Evolutionary conservation across 352 stramenopile genomes (phyloP), one percentile per base, ranked within the genome.

Genomic region (Pythium myriotylum): DNA sequence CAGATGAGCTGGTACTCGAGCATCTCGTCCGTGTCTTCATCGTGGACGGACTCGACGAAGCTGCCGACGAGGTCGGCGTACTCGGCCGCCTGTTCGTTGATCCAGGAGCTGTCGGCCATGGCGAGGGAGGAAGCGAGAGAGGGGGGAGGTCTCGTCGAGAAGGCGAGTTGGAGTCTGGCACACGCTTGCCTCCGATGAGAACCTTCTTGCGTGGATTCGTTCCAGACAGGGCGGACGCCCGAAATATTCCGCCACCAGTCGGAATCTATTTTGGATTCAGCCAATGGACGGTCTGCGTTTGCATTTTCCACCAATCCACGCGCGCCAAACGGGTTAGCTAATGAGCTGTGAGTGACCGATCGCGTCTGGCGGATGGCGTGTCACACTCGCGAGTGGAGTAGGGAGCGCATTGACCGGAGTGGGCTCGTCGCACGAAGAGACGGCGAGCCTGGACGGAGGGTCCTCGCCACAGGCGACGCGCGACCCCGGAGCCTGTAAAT

Each of bases 1-100:
- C 86, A 95, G 66, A 95, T 95, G 54, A 95, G 77, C 67, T 95
- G 86, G 73, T 95, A 95, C 73, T 95, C 86, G 59, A 91, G 68
- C 68, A 92, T 88, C 60, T 93, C 82, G 62, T 94, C 86, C 56
- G 84, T 93, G 45, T 91, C 81, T 49, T 75, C 76, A 65, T 93
- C 84, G 53, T 89, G 78, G 12, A 93, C 84, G 19, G 84, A 93
- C 60, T 92, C 84, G 22, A 93, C 84, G 62, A 95, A 95, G 73
- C 79, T 91, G 33, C 84, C 85, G 14, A 95, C 84, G 45, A 95
- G 68, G 65, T 95, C 84, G 29, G 76, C 71, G 62, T 90, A 93
- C 74, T 95, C 86, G 56, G 84, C 86, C 37, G 84, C 86, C 62
- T 95, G 86, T 70, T 95, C 84, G 53, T 95, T 75, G 68, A 95